Conservation (phyloP, 768 basidiomycete genomes). For the Kwoniella sp. region DNA sequence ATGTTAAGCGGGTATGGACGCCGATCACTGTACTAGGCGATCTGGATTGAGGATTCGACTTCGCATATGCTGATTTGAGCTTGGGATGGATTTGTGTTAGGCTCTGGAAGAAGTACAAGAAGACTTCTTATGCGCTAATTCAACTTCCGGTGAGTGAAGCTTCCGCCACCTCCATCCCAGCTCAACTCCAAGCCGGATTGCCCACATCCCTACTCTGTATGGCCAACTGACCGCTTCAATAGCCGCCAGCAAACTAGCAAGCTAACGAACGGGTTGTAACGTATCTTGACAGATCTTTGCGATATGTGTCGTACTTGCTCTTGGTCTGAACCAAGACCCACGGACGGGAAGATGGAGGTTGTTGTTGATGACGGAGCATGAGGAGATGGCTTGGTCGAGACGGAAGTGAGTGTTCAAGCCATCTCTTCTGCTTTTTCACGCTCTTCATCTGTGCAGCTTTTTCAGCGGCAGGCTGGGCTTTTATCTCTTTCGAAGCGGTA, state of each 20-base stretch:
- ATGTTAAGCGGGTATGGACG: too few relatives aligned
- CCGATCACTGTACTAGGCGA: too few relatives aligned
- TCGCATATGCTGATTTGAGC: not conserved
- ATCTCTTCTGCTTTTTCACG: too few relatives aligned
- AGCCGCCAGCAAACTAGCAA: too few relatives aligned
- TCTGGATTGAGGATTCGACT: too few relatives aligned
- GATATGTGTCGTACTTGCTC: conserved; percentile 57
- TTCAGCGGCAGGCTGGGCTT: too few relatives aligned
- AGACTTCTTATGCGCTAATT: conserved; percentile 55
- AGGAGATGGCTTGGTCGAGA: conserved; percentile 59
- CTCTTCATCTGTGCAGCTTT: too few relatives aligned
- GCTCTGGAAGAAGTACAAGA: conserved; percentile 57
- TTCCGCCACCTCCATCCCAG: not conserved
- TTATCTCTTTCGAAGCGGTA: too few relatives aligned
- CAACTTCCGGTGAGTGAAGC: conserved; percentile 56
- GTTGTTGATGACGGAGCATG: conserved; percentile 58
- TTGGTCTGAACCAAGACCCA: conserved; percentile 58
- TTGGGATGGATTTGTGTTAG: conserved; percentile 35
- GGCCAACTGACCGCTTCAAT: too few relatives aligned
- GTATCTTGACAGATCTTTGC: conserved; percentile 58
- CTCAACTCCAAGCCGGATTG: too few relatives aligned
- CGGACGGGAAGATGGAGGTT: conserved; percentile 58
- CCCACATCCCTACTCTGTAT: too few relatives aligned
- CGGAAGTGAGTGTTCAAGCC: conserved; percentile 44
- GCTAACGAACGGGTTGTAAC: too few relatives aligned